Percentiles rank a stretch among this genome's conserved stretches.
Evolutionary conservation across 768 basidiomycete genomes (phyloP).

Genomic region (Termitomyces sp.): DNA sequence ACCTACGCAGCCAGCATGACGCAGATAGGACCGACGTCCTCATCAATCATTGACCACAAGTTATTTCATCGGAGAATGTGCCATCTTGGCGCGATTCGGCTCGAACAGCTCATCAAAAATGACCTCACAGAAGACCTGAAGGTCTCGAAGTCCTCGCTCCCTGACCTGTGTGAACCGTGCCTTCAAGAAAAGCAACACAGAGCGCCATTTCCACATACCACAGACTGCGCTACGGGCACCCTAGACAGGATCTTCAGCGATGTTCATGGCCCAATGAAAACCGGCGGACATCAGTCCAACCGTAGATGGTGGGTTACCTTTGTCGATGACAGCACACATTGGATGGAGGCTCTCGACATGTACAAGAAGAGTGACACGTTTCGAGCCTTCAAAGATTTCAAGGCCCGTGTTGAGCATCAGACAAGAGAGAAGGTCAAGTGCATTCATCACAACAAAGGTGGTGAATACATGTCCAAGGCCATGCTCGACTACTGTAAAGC

Average conservation of each 20-base stretch:
- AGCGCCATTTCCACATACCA: neutral
- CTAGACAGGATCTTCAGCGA: neutral
- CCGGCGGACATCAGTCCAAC: neutral
- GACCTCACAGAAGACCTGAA: neutral
- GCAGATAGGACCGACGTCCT: neutral
- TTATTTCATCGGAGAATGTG: neutral
- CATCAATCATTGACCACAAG: neutral
- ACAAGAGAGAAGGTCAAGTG: neutral
- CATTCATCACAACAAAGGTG: slow-evolving; percentile 30
- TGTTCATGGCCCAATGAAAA: neutral
- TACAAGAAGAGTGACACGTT: slow-evolving; percentile 16
- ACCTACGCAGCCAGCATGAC: neutral
- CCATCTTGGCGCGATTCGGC: neutral
- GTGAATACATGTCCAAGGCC: slow-evolving; percentile 25
- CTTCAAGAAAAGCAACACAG: neutral
- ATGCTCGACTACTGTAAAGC: slow-evolving; percentile 17
- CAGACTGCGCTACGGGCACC: neutral
- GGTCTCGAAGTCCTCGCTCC: neutral
- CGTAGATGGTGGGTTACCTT: neutral
- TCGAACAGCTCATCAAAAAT: neutral
- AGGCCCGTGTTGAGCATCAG: neutral
- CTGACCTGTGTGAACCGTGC: neutral
- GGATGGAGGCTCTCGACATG: neutral
- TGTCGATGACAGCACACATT: neutral
- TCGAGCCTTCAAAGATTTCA: neutral